These are phyloP conservation scores for Penicillium sp. DNA, from an alignment of 2,329 filamentous ascomycete species.

Conservation along the genomic window DNA sequence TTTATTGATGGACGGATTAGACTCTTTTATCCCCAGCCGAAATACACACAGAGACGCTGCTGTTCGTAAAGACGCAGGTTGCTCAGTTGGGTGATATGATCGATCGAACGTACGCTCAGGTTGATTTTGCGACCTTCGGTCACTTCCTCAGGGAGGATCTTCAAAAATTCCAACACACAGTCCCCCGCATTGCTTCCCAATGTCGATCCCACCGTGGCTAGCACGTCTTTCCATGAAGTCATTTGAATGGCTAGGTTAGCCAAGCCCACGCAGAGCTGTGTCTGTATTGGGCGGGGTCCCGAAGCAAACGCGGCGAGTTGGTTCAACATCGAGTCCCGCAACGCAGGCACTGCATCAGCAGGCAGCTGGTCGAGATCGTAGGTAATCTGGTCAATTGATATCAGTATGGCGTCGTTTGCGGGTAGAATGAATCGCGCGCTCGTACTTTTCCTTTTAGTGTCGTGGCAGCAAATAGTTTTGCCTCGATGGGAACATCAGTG, in stretches of 20 bases:
- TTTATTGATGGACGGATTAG: conserved; percentile 46
- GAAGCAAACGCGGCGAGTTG: conserved; percentile 76
- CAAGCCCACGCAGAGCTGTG: conserved; percentile 91
- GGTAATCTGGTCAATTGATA: conserved; percentile 70
- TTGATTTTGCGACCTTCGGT: conserved; percentile 99
- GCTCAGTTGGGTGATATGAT: conserved; percentile 38
- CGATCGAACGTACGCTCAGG: conserved; percentile 85
- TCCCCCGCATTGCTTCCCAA: conserved; percentile 69
- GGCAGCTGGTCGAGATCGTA: conserved; percentile 92
- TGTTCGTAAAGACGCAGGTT: conserved; percentile 40
- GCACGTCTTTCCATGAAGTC: conserved; percentile 90
- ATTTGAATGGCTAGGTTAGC: conserved; percentile 95
- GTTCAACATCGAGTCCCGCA: conserved; percentile 79
- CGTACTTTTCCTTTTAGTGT: conserved; percentile 96
- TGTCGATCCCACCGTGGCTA: conserved; percentile 73
- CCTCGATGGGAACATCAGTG: conserved; percentile 68
- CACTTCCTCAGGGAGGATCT: conserved; percentile 96
- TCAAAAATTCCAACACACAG: conserved; percentile 91
- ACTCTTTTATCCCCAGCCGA: conserved; percentile 31
- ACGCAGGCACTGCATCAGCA: conserved; percentile 64
- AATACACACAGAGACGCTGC: conserved; percentile 20
- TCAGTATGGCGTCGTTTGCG: conserved; percentile 21
- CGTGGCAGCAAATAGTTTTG: conserved; percentile 91
- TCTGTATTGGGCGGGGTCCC: conserved; percentile 77
- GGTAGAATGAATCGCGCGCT: conserved; percentile 8